phyloP scores from a whole-genome alignment of 129 eudicot genomes.

The Calendula officinalis region DNA sequence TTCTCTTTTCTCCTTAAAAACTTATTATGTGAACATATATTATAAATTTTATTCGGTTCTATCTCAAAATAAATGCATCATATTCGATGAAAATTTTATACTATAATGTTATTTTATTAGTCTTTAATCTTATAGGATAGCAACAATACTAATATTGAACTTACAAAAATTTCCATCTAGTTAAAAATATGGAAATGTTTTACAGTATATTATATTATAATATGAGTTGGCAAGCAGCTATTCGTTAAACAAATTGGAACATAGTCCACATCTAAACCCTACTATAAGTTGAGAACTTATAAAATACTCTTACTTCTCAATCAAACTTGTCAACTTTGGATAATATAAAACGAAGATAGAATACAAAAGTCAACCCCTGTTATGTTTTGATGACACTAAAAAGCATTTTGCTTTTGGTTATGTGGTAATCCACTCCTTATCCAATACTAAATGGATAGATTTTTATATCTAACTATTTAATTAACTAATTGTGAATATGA shows the following conservation, averaged over 20 bases:
- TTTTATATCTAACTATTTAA: slow-evolving; percentile 4
- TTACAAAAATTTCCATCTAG: no score
- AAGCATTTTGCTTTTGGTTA: slow-evolving; percentile 17
- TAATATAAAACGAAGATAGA: neutral
- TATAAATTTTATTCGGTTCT: no score
- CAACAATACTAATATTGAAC: no score
- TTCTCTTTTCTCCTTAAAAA: no score
- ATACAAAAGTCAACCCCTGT: slow-evolving; percentile 14
- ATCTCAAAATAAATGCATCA: no score
- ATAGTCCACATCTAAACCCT: slow-evolving; percentile 15
- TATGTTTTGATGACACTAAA: slow-evolving; percentile 26
- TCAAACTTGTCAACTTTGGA: slow-evolving; percentile 16
- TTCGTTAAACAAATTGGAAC: slow-evolving; percentile 5
- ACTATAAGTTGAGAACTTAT: slow-evolving; percentile 14
- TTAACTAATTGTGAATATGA: slow-evolving; percentile 9
- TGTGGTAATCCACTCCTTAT: slow-evolving; percentile 28
- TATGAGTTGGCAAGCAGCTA: slow-evolving; percentile 3
- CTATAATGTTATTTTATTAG: no score
- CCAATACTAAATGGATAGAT: slow-evolving; percentile 13
- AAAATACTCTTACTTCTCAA: slow-evolving; percentile 2
- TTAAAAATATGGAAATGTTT: no score
- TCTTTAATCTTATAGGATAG: no score
- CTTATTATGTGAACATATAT: no score
- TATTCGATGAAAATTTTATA: no score
- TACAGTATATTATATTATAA: no score